Evolutionary conservation across 2,329 filamentous ascomycete genomes (phyloP).

Genomic region (Ceratocystis diversiconidia): DNA sequence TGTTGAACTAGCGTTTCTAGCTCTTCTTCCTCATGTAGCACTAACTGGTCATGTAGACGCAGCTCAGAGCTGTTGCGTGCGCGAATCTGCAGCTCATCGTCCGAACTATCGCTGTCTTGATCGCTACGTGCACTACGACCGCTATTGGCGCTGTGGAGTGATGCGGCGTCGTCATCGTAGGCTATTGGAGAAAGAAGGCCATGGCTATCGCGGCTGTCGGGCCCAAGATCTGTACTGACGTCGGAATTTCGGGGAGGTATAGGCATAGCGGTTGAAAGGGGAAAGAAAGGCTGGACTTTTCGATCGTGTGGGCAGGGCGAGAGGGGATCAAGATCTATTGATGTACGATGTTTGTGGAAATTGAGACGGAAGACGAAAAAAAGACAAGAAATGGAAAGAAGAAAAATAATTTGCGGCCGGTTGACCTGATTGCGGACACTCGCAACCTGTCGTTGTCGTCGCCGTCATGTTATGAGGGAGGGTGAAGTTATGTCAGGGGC

Average conservation of each 20-base stretch:
- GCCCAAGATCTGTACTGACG: neutral
- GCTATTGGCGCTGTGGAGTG: slow-evolving; percentile 37
- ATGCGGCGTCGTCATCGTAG: slow-evolving; percentile 56
- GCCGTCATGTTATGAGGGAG: neutral
- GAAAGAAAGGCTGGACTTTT: neutral
- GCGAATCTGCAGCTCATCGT: slow-evolving; percentile 52
- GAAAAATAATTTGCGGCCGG: neutral
- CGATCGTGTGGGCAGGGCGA: neutral
- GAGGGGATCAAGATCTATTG: neutral
- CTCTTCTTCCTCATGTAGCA: slow-evolving; percentile 65
- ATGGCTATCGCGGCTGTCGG: neutral
- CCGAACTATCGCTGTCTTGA: slow-evolving; percentile 63
- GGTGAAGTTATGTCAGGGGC: neutral
- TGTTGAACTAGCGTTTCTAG: slow-evolving; percentile 44
- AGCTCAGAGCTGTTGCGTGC: slow-evolving; percentile 57
- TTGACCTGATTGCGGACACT: neutral
- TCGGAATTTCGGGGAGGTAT: neutral
- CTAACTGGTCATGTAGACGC: slow-evolving; percentile 51
- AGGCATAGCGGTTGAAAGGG: neutral
- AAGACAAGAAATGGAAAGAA: neutral
- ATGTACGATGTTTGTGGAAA: too few relatives aligned
- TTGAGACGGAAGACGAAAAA: neutral
- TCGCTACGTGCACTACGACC: slow-evolving; percentile 51
- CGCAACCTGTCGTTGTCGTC: neutral
- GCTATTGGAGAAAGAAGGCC: slow-evolving; percentile 45